phyloP scores from a whole-genome alignment of 2,329 filamentous ascomycete genomes.

The Beauveria sp. region DNA sequence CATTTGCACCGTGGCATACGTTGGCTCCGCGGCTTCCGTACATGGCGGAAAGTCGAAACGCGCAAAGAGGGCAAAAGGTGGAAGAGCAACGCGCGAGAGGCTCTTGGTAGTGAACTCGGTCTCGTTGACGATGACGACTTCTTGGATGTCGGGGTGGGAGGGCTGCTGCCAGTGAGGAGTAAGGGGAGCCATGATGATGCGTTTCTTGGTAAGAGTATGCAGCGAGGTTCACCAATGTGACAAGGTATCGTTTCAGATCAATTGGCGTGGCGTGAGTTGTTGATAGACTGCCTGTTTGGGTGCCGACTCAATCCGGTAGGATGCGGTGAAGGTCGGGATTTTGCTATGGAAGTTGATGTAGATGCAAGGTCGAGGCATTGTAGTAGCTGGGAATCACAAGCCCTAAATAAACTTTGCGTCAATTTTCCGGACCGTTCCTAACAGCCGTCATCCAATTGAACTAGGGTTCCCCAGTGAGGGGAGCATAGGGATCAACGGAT shows the following conservation, averaged over 20 bases:
- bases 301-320: not conserved
- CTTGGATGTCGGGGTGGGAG: slow-evolving; percentile 50
- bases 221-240: too few species aligned
- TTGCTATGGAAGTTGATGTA: not conserved
- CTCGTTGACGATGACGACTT: slow-evolving; percentile 44
- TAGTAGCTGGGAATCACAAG: slow-evolving; percentile 11
- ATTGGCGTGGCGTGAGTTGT: not conserved
- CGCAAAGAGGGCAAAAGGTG: slow-evolving; percentile 58
- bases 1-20: slow-evolving; percentile 58
- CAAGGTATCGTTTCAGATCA: not conserved
- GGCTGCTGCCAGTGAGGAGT: slow-evolving; percentile 53
- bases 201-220: not conserved
- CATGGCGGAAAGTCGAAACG: slow-evolving; percentile 59
- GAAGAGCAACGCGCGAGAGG: slow-evolving; percentile 45
- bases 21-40: slow-evolving; percentile 45
- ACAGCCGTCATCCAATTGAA: not conserved
- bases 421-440: not conserved
- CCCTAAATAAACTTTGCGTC: slow-evolving; percentile 1
- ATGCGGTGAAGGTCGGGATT: not conserved
- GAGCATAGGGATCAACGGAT: not conserved
- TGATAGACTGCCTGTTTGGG: not conserved
- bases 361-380: not conserved
- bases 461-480: not conserved
- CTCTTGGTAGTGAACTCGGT: slow-evolving; percentile 53
- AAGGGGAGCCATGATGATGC: slow-evolving; percentile 43